Base-by-base conservation (phyloP, 129 eudicot genomes). In the Oenanthe sinensis region DNA sequence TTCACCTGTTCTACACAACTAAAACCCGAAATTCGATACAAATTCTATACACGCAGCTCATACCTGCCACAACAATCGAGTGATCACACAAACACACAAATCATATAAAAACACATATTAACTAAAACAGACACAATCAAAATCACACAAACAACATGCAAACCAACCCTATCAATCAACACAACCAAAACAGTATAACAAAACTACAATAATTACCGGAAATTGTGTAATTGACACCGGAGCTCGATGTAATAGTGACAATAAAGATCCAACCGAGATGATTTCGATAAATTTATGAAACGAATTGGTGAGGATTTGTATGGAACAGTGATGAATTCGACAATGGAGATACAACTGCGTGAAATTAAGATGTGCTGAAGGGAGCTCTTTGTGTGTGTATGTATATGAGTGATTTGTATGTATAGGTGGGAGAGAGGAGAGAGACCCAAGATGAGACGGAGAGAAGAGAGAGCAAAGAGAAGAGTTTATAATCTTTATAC, bases 91-190 rank as follows among this genome's bases (percentile, higher is more conserved):
- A 72, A 4, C 13, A 9, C 3, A 20, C 1, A 7, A 72, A 43
- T n/a, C 33, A 15, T 12, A 22, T 24, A 50, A 71, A 48, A 30
- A 82, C 40, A 15, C 20, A 33, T 68, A 68, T 28, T 43, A 4
- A 82, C 58, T 39, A 46, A 72, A 26, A 45, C 46, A 24, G 44
- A 75, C 42, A 65, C 76, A 90, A 75, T 84, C 62, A 81, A 76
- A 89, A 80, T 90, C 91, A 70, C 79, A 82, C 44, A 42, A 60
- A 74, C 71, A 15, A 63, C 87, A 87, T 44, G 90, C 90, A 87
- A 84, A 75, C 77, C 54, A 49, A 70, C 84, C 87, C 80, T 83
- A 74, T 16, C 5, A 70, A 54, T 77, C 54, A 54, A 30, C 68
- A 14, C 62, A 49, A 49, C 33, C n/a, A 67, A 74, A 60, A 36